Evolutionary conservation across 2,329 filamentous ascomycete species (phyloP), one percentile per base, ranked within the genome.

Genomic region (Zymoseptoria crescenta): DNA sequence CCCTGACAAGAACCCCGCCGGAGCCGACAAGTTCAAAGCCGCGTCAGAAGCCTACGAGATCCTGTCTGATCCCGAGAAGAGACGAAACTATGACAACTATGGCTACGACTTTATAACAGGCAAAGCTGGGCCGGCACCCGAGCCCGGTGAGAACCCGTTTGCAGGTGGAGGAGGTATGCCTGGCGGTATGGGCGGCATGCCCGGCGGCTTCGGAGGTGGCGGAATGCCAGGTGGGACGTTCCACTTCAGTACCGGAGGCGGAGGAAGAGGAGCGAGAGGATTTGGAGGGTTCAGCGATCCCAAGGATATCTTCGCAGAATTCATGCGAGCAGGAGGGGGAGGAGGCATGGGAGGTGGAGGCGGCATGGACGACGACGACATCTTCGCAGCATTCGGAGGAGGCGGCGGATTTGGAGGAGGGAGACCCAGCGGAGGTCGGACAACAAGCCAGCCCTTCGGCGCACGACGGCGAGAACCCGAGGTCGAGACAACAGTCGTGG

Each of bases 1-100:
- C 72, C 94, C 94, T 6, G 94, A 99, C 80, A 99, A 97, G 82
- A 99, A 97, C 81, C 86, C 91, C 29, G 78, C 85, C 56, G 90
- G 93, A 8, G 81, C 85, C 61, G 94, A 97, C 74, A 96, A 93
- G 76, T 99, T 99, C 82, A 99, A 99, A 78, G 94, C 97, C 74
- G 89, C 91, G 65, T 96, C 91, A 1, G 92, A 97, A 78, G 94
- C 94, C 59, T 99, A 96, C 79, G 94, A 99, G 77, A 96, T 99
- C 68, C 86, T 99, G 2, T 96, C 91, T 62, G 94, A 99, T 70
- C 92, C 93, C 61, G 92, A 97, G 73, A 99, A 97, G 78, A 88
- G 94, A 70, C 94, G 96, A 75, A 87, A 87, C 49, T 99, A 99
- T 74, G 94, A 99, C 74, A 87, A 93, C 72, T 96, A 87, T 75